Percentiles rank a stretch among this genome's conserved stretches.
Conservation (phyloP, 2,329 filamentous ascomycete species). For the Calonectria pauciramosa region DNA sequence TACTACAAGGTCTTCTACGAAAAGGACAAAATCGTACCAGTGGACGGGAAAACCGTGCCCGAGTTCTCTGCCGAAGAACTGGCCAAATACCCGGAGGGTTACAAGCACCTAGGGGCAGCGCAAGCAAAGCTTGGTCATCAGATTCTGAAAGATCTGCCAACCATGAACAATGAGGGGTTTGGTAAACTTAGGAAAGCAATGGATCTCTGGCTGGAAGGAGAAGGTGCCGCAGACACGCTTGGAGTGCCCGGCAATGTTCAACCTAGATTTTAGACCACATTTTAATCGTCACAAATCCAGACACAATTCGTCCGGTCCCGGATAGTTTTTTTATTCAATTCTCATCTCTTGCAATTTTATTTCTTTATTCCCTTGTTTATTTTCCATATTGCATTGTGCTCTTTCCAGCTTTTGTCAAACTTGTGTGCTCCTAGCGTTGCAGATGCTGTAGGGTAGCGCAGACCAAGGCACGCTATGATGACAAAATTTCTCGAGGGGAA, state of each 20-base stretch:
- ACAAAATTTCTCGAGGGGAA: neutral
- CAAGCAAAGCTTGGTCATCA: conserved; percentile 61
- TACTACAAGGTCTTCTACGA: conserved; percentile 65
- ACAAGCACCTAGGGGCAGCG: conserved; percentile 61
- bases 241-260: neutral
- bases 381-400: neutral
- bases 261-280: neutral
- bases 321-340: accelerated
- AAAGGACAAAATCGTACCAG: conserved; percentile 63
- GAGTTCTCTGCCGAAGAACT: conserved; percentile 55
- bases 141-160: conserved; percentile 39
- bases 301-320: neutral
- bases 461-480: neutral
- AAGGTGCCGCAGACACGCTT: neutral
- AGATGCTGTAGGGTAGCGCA: neutral
- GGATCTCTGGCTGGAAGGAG: conserved; percentile 10
- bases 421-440: neutral
- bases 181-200: neutral
- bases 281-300: neutral
- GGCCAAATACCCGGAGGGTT: conserved; percentile 58
- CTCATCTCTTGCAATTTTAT: neutral
- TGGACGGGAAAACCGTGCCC: conserved; percentile 57
- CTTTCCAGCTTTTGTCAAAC: neutral
- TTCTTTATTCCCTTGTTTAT: neutral
- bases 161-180: conserved; percentile 12